Evolutionary conservation across 768 basidiomycete species (phyloP).

Genomic region (Boletus rubescentipes): DNA sequence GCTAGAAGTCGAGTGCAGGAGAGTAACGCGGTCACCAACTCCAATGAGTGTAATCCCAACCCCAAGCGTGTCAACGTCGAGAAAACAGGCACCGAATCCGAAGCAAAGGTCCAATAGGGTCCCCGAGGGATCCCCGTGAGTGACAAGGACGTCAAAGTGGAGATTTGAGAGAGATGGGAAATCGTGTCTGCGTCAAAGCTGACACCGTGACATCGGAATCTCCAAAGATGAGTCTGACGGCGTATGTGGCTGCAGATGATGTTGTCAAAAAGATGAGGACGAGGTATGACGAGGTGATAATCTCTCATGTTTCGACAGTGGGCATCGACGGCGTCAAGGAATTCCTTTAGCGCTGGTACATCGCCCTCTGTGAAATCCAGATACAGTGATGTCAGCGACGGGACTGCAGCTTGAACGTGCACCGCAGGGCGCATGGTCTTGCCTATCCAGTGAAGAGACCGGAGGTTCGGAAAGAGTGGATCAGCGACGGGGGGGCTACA

Average conservation of each 20-base stretch:
- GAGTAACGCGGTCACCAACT: background rate
- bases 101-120: background rate
- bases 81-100: background rate
- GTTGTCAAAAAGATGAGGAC: background rate
- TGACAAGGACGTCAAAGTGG: background rate
- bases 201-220: background rate
- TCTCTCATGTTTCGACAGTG: background rate
- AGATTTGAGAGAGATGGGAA: background rate
- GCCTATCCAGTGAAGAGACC: background rate
- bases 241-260: background rate
- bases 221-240: background rate
- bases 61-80: background rate
- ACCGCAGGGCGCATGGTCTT: background rate
- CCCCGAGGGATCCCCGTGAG: background rate
- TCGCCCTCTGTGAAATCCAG: background rate
- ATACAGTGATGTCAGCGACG: background rate
- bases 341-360: background rate
- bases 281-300: background rate
- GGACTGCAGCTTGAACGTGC: background rate
- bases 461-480: conserved; percentile 5
- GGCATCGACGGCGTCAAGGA: background rate
- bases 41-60: background rate
- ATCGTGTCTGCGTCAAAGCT: background rate
- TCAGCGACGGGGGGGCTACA: background rate
- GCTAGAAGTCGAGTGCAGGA: background rate